Evolutionary conservation across 768 basidiomycete genomes (phyloP), one percentile per base, ranked within the genome.

Genomic region (Termitomyces bulborhizus): DNA sequence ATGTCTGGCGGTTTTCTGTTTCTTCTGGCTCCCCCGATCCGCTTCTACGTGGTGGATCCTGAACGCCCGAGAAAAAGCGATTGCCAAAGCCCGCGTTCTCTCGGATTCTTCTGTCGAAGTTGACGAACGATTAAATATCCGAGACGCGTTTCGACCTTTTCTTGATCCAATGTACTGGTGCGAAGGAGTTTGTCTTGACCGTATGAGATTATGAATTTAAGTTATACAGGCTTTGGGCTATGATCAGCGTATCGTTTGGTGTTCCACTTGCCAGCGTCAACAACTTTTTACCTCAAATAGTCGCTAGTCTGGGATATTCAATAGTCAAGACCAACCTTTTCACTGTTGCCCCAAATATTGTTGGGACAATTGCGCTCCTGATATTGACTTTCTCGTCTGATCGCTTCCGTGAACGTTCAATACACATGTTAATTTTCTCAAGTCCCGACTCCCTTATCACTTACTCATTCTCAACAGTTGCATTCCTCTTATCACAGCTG

Each of bases 331-430:
- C 80, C 12, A 82, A 82, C 57, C 66, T 82, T 24, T 72, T 70
- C 57, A 82, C 80, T 16, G 74, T 80, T 31, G 80, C 79, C 9
- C 80, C 80, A 1, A 80, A 80, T 60, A 66, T 80, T 44, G 75
- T 71, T 47, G 77, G 75, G 37, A 79, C 79, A 1, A 72, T 78
- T 0, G 73, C 75, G 9, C 62, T 80, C 9, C 58, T 80, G 3
- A 50, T 73, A 34, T 62, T 81, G 42, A 76, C 80, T 8, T 76
- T 77, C 61, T 77, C 76, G 5, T 81, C 80, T 4, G 79, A 81
- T 59, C 70, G 74, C 63, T 80, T 78, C 59, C 67, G 78, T 42
- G 78, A 79, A 61, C 68, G 78, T 46, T 76, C 76, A n/a, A 70
- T 78, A 27, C 77, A 77, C 61, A 73, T 75, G 71, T 74, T 27